Percentiles rank a stretch among this genome's conserved stretches.
These are phyloP conservation scores for Tubosaeta sp. DNA, from an alignment of 768 basidiomycete genomes.

Conservation along the genomic window DNA sequence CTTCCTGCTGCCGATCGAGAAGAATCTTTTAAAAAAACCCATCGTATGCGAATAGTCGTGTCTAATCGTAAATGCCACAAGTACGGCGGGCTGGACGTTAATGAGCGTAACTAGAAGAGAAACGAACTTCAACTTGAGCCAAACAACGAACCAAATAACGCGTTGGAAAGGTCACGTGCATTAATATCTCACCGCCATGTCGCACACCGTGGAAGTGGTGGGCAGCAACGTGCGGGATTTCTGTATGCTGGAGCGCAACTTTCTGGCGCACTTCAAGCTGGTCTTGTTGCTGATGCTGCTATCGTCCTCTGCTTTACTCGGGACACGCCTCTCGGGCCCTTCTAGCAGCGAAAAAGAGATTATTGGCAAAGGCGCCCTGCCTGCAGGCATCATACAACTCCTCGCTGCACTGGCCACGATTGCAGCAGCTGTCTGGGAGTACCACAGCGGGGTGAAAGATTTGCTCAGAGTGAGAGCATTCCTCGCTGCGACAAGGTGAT, in stretches of 20 bases:
- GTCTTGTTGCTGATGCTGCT: constrained; percentile 60
- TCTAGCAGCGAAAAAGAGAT: constrained; percentile 19
- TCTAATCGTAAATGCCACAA: constrained; percentile 24
- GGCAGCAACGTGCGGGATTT: constrained; percentile 71
- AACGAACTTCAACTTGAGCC: constrained; percentile 33
- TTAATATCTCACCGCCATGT: constrained; percentile 7
- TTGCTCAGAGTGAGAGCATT: constrained; percentile 58
- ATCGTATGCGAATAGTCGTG: constrained; percentile 35
- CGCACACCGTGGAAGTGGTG: constrained; percentile 38
- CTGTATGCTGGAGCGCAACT: constrained; percentile 75
- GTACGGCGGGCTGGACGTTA: constrained; percentile 23
- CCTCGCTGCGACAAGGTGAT: constrained; percentile 51
- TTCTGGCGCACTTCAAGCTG: constrained; percentile 65
- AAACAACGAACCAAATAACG: constrained; percentile 40
- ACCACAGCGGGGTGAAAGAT: constrained; percentile 53
- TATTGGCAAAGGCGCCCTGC: constrained; percentile 33
- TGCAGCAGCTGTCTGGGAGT: constrained; percentile 62
- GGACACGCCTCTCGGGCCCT: constrained; percentile 51
- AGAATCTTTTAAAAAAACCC: constrained; percentile 67
- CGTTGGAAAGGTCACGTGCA: constrained; percentile 20
- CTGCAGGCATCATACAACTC: constrained; percentile 52
- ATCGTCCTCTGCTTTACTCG: constrained; percentile 60
- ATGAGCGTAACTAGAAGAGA: constrained; percentile 17
- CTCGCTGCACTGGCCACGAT: constrained; percentile 51
- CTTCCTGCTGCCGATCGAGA: constrained; percentile 66